Evolutionary conservation across 345 rosid species (phyloP).

Genomic region (Eucalyptus erythrocorys): DNA sequence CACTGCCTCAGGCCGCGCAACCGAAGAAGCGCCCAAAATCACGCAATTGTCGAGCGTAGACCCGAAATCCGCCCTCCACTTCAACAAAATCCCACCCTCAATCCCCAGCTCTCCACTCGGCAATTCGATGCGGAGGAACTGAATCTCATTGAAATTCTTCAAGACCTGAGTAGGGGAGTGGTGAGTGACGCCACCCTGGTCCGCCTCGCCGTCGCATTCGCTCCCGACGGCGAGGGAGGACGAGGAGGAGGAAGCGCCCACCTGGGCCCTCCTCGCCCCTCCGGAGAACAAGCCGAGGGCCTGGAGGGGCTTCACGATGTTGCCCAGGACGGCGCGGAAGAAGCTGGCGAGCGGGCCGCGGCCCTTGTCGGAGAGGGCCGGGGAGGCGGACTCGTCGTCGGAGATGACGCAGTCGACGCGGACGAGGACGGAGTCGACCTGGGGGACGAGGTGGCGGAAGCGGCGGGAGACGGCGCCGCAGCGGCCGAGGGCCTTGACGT

Average conservation of each 20-base stretch:
- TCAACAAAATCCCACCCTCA: slow-evolving; percentile 78
- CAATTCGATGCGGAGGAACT: slow-evolving; percentile 67
- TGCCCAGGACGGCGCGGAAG: slow-evolving; percentile 44
- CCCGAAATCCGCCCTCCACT: slow-evolving; percentile 96
- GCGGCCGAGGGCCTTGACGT: slow-evolving; percentile 86
- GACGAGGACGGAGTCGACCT: slow-evolving; percentile 79
- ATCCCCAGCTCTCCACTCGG: slow-evolving; percentile 82
- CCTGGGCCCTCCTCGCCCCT: slow-evolving; percentile 26
- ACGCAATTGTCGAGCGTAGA: slow-evolving; percentile 87
- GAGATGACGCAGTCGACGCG: slow-evolving; percentile 92
- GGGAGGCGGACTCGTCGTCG: slow-evolving; percentile 51
- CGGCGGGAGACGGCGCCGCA: slow-evolving; percentile 83
- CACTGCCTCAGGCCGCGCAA: not conserved
- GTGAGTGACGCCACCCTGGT: slow-evolving; percentile 79
- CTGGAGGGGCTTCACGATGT: slow-evolving; percentile 72
- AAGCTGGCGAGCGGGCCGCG: slow-evolving; percentile 43
- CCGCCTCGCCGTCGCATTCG: slow-evolving; percentile 50
- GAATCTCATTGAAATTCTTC: slow-evolving; percentile 84
- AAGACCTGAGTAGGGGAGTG: slow-evolving; percentile 94
- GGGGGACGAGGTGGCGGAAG: slow-evolving; percentile 63
- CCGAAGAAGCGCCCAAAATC: slow-evolving; percentile 80
- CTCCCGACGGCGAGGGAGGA: slow-evolving; percentile 18
- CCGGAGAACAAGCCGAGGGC: slow-evolving; percentile 59
- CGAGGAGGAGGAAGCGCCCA: slow-evolving; percentile 5
- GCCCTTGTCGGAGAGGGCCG: slow-evolving; percentile 30